Conservation (phyloP, 352 stramenopile species). For the Phytopythium cucurbitacearum region DNA sequence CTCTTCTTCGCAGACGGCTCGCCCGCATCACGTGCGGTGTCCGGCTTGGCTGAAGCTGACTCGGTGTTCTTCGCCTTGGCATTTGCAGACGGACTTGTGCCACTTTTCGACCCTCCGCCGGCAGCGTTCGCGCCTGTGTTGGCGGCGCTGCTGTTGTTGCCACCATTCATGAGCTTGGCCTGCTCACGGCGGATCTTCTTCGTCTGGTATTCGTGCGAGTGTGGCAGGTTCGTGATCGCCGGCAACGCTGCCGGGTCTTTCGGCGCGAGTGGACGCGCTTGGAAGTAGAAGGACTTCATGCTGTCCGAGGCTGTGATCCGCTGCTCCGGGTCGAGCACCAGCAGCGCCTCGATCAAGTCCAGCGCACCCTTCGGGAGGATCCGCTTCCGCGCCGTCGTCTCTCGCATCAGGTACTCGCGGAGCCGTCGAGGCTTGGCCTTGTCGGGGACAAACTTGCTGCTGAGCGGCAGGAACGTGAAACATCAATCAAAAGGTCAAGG, state of each 20-base stretch:
- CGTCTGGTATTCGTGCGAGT: conserved; percentile 86
- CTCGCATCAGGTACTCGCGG: conserved; percentile 68
- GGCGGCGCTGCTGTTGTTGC: conserved; percentile 32
- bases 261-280: conserved; percentile 55
- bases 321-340: conserved; percentile 94
- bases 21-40: conserved; percentile 11
- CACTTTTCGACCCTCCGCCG: conserved; percentile 4
- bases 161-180: conserved; percentile 60
- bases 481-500: no score
- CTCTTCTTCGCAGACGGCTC: conserved; percentile 40
- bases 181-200: conserved; percentile 88
- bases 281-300: conserved; percentile 94
- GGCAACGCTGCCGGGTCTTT: conserved; percentile 58
- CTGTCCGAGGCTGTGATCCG: conserved; percentile 91
- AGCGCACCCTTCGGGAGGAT: conserved; percentile 82
- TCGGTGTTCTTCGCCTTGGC: not conserved
- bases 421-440: conserved; percentile 66
- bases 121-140: conserved; percentile 21
- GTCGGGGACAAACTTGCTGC: conserved; percentile 79
- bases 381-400: conserved; percentile 66
- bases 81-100: conserved; percentile 7
- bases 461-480: conserved; percentile 57
- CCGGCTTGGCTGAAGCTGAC: conserved; percentile 9
- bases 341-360: conserved; percentile 91
- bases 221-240: conserved; percentile 65